Evolutionary conservation across 805 yeast species (phyloP).

Genomic region (Candida hispaniensis): DNA sequence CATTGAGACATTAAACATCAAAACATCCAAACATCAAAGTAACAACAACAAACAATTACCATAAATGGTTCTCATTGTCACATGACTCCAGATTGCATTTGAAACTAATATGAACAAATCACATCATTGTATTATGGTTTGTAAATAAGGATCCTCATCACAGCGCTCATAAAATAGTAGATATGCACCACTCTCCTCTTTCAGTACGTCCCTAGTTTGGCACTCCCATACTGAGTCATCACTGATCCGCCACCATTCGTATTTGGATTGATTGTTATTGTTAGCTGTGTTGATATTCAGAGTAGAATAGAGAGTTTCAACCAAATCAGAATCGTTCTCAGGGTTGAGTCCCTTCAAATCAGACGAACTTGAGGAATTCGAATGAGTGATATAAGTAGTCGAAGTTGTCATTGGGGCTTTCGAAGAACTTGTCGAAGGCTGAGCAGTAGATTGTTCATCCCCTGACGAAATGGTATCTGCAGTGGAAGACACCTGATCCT

Average conservation of each 20-base stretch:
- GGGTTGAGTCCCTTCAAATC: slow-evolving; percentile 8
- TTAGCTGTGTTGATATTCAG: slow-evolving; percentile 8
- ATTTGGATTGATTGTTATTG: slow-evolving; percentile 16
- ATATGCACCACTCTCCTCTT: slow-evolving; percentile 69
- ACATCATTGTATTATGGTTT: too few species aligned
- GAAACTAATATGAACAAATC: too few species aligned
- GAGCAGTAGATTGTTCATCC: slow-evolving; percentile 15
- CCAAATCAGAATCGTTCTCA: slow-evolving; percentile 7
- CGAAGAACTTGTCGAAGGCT: slow-evolving; percentile 9
- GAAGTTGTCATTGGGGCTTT: slow-evolving; percentile 7
- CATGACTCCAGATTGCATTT: too few species aligned
- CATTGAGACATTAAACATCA: too few species aligned
- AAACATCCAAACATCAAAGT: too few species aligned
- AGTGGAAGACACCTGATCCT: not conserved
- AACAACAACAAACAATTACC: too few species aligned
- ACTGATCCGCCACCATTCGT: slow-evolving; percentile 65
- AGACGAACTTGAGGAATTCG: slow-evolving; percentile 9
- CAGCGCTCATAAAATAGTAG: slow-evolving; percentile 67
- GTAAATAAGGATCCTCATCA: too few species aligned
- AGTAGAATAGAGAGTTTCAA: slow-evolving; percentile 11
- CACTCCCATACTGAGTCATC: slow-evolving; percentile 64
- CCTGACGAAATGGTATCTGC: slow-evolving; percentile 5
- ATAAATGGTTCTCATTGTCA: too few species aligned
- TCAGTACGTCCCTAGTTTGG: slow-evolving; percentile 44
- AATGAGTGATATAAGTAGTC: slow-evolving; percentile 10